phyloP scores from a whole-genome alignment of 139 green algal species.

The Gonium pectorale region DNA sequence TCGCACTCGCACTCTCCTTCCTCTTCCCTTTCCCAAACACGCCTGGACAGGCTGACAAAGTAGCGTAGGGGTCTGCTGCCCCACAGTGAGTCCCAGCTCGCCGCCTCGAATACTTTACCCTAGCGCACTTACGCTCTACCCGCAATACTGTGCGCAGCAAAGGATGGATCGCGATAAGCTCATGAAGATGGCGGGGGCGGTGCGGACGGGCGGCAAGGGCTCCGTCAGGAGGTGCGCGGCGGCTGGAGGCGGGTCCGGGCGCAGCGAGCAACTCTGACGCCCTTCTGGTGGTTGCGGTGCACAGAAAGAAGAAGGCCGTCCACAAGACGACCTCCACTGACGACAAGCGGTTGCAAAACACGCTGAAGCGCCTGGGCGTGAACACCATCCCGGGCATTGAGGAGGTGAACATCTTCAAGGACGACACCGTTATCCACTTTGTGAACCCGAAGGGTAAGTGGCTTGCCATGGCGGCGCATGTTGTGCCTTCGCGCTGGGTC shows the following conservation, averaged over 20 bases:
- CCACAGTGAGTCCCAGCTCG: too few species aligned
- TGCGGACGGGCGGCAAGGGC: conserved; percentile 96
- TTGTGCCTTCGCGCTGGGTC: neutral
- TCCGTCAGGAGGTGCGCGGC: conserved; percentile 85
- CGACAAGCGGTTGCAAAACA: conserved; percentile 98
- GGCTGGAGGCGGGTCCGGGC: neutral
- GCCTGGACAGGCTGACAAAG: too few species aligned
- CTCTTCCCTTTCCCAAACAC: too few species aligned
- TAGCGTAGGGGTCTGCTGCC: too few species aligned
- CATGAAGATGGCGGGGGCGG: conserved; percentile 90
- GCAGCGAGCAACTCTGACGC: neutral
- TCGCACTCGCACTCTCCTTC: too few species aligned
- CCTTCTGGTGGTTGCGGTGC: neutral
- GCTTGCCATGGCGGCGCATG: too few species aligned
- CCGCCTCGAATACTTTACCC: too few species aligned
- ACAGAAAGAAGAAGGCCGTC: conserved; percentile 98
- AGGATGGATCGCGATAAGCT: conserved; percentile 97
- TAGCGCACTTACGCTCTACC: too few species aligned
- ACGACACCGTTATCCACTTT: conserved; percentile 94
- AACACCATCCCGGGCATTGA: conserved; percentile 99
- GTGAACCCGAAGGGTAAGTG: conserved; percentile 93
- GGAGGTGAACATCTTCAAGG: conserved; percentile 99
- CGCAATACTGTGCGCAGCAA: conserved; percentile 16
- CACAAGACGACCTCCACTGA: conserved; percentile 97
- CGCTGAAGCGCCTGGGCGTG: conserved; percentile 97